Percentiles rank a stretch among this genome's conserved stretches.
Conservation (phyloP, 495 filamentous ascomycete genomes). For the Jackrogersella minutella region DNA sequence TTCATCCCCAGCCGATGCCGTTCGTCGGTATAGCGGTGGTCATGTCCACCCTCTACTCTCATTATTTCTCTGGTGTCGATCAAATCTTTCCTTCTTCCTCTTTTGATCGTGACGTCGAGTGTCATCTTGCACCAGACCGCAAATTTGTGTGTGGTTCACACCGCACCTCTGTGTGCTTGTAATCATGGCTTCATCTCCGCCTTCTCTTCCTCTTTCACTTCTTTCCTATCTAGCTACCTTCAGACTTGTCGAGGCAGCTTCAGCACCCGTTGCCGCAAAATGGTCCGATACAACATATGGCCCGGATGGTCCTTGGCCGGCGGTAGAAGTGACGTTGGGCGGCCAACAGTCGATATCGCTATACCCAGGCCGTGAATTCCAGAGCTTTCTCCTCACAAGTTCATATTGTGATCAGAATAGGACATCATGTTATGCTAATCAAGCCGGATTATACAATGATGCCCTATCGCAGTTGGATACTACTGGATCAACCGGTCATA, state of each 20-base stretch:
- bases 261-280: constrained; percentile 32
- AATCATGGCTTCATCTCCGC: constrained; percentile 34
- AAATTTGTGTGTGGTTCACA: constrained; percentile 13
- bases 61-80: constrained; percentile 26
- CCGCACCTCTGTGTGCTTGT: constrained; percentile 22
- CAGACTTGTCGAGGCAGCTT: constrained; percentile 20
- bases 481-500: constrained; percentile 34
- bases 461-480: constrained; percentile 37
- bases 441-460: constrained; percentile 42
- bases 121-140: constrained; percentile 16
- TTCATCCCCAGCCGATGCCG: constrained; percentile 11
- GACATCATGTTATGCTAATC: constrained; percentile 35
- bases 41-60: constrained; percentile 20
- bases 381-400: constrained; percentile 40
- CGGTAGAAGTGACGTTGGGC: constrained; percentile 46
- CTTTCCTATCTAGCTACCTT: constrained; percentile 39
- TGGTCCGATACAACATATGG: constrained; percentile 45
- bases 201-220: constrained; percentile 37
- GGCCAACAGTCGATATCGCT: constrained; percentile 43
- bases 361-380: constrained; percentile 46
- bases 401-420: constrained; percentile 43
- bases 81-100: constrained; percentile 16
- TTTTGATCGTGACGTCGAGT: constrained; percentile 26
- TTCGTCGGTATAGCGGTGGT: constrained; percentile 24
- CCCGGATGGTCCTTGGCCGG: constrained; percentile 51